Base-by-base conservation (phyloP, 208 protist genomes). In the Porcisia hertigi region DNA sequence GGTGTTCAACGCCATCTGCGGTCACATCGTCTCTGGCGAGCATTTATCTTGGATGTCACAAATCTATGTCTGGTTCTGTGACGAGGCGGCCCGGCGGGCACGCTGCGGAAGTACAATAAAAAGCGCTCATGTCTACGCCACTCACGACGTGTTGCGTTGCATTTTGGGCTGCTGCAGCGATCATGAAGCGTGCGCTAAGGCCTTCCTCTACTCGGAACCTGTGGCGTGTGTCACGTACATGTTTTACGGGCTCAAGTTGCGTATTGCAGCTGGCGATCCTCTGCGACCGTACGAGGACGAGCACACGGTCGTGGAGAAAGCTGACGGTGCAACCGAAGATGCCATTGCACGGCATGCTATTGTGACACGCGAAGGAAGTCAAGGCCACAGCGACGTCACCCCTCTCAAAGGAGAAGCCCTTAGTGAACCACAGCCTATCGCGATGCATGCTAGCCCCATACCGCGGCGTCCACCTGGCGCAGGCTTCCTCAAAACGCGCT, bases 221-320 rank as follows among this genome's bases (percentile, higher is more conserved):
- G 83, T 85, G 34, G 83, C 92, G 43, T 88, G 82, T 52, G 88
- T 91, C 63, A 89, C 79, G 18, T 78, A 86, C 74, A 80, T 97
- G 85, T 86, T 97, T 54, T 86, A 92, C 75, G 90, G 92, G 9
- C 58, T 97, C 23, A 87, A 88, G 74, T 69, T 94, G 73, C 92
- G 92, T 53, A 87, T 96, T 47, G 81, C 82, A 5, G 59, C 23
- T 9, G 80, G 79, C 2, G 76, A 80, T 16, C 78, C 88, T 25
- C 86, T 92, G 55, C 84, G 88, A 20, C 87, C 91, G 39, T 52
- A 80, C 57, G 84, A 89, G 69, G 71, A 81, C 41, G 85, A 86
- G 53, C 81, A 79, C 58, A 8, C 62, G 20, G 12, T 80, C 45
- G 55, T 71, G 52, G 72, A 73, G 59, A 49, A 41, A 5, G 59